Evolutionary conservation across 805 yeast genomes (phyloP).

Genomic region (Blastobotrys attinorum): DNA sequence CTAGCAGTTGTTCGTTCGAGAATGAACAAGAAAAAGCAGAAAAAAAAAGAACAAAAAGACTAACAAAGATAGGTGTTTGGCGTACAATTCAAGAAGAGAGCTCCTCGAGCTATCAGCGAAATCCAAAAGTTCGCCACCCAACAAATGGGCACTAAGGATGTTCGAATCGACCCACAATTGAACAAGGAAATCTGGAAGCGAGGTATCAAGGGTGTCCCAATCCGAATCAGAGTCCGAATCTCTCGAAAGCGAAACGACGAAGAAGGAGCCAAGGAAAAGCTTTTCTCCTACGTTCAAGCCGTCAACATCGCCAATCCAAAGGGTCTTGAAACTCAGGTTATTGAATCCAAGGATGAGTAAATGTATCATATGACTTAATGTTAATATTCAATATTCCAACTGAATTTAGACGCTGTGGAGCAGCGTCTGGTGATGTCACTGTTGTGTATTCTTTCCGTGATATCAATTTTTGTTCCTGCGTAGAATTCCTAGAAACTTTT

Average conservation of each 20-base stretch:
- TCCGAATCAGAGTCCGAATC: conserved; percentile 97
- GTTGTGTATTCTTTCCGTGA: no score
- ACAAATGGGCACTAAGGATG: conserved; percentile 99
- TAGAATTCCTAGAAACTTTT: no score
- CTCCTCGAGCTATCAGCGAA: conserved; percentile 99
- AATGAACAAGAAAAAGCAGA: no score
- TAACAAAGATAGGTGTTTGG: conserved; percentile 67
- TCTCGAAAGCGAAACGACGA: conserved; percentile 99
- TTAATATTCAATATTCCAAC: background rate
- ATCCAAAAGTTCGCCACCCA: conserved; percentile 96
- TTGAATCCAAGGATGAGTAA: conserved; percentile 65
- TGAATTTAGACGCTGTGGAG: no score
- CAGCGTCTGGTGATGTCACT: no score
- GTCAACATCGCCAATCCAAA: conserved; percentile 90
- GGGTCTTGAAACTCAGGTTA: conserved; percentile 97
- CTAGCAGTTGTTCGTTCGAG: background rate
- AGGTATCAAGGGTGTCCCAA: conserved; percentile 98
- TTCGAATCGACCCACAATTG: conserved; percentile 97
- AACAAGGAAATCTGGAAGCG: conserved; percentile 99
- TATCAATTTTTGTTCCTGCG: no score
- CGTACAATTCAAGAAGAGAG: conserved; percentile 98
- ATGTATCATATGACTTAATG: conserved; percentile 2
- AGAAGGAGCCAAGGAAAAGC: conserved; percentile 97
- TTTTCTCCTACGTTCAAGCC: conserved; percentile 97
- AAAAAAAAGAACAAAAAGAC: no score